Percentiles rank a stretch among this genome's conserved stretches.
Evolutionary conservation across 129 eudicot genomes (phyloP).

Genomic region (Silybum marianum): DNA sequence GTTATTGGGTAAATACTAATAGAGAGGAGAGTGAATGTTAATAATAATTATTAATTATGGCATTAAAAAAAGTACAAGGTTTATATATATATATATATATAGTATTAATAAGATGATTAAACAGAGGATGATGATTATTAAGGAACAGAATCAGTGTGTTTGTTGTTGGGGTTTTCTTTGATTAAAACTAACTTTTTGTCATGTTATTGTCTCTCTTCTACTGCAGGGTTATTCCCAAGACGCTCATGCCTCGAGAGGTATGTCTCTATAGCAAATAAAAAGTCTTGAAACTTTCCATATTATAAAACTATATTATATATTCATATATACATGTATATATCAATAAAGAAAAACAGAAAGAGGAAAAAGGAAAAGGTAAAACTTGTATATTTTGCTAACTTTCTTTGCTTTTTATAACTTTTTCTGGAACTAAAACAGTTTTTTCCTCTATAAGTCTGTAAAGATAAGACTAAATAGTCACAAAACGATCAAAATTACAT

Average conservation of each 20-base stretch:
- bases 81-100: neutral
- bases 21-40: neutral
- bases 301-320: neutral
- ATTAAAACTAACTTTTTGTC: constrained; percentile 69
- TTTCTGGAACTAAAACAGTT: neutral
- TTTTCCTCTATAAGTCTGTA: neutral
- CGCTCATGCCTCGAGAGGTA: constrained; percentile 99
- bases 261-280: constrained; percentile 48
- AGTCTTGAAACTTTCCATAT: constrained; percentile 47
- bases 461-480: neutral
- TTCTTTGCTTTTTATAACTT: neutral
- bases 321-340: neutral
- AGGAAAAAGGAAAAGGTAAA: neutral
- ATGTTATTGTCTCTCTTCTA: constrained; percentile 72
- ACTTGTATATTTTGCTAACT: neutral
- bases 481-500: too few species aligned
- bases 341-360: neutral
- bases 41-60: constrained; percentile 15
- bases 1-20: constrained; percentile 63
- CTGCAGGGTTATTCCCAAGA: constrained; percentile 99
- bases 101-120: constrained; percentile 6
- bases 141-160: constrained; percentile 44
- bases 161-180: constrained; percentile 29
- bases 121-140: constrained; percentile 38
- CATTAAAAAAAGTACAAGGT: constrained; percentile 22